A percentile compares a stretch with the other conserved stretches of the same genome.
Evolutionary conservation across 371 early-diverging fungal species (phyloP).

Genomic region (Coemansia sp.): DNA sequence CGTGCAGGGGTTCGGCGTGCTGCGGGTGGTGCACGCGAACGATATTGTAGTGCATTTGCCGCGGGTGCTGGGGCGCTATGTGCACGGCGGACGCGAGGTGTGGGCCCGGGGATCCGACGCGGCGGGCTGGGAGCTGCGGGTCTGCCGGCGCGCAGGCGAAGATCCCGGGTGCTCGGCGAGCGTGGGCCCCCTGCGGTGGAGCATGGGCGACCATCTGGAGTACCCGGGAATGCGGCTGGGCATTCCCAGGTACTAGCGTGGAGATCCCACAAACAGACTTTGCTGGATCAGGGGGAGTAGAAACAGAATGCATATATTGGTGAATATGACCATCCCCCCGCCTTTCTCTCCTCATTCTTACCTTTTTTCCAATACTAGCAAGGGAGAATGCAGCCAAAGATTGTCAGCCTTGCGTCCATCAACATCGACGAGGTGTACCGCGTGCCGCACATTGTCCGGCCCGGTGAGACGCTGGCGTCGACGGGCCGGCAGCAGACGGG

Average conservation of each 20-base stretch:
- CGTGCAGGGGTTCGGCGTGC: not conserved
- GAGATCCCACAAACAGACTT: too few species aligned
- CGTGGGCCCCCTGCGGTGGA: slow-evolving; percentile 19
- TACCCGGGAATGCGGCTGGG: slow-evolving; percentile 33
- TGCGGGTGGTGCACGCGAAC: slow-evolving; percentile 31
- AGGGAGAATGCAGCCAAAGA: slow-evolving; percentile 50
- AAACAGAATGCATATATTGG: too few species aligned
- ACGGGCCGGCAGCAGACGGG: slow-evolving; percentile 63
- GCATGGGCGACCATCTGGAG: slow-evolving; percentile 23
- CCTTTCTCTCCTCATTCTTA: too few species aligned
- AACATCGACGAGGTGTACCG: slow-evolving; percentile 88
- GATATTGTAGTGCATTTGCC: slow-evolving; percentile 41
- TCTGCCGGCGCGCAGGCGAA: slow-evolving; percentile 5
- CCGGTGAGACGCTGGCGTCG: slow-evolving; percentile 82
- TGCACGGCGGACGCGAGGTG: slow-evolving; percentile 30
- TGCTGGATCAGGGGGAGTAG: too few species aligned
- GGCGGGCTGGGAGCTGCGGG: not conserved
- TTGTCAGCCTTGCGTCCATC: slow-evolving; percentile 78
- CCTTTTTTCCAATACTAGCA: too few species aligned
- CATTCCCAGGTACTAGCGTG: slow-evolving; percentile 5
- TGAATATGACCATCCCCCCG: too few species aligned
- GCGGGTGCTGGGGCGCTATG: slow-evolving; percentile 10
- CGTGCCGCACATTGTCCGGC: slow-evolving; percentile 76
- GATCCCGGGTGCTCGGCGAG: slow-evolving; percentile 30
- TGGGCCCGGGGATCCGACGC: slow-evolving; percentile 19